A percentile compares a stretch with the other conserved stretches of the same genome.
phyloP scores from a whole-genome alignment of 352 stramenopile species.

The Globisporangium recalcitrans region DNA sequence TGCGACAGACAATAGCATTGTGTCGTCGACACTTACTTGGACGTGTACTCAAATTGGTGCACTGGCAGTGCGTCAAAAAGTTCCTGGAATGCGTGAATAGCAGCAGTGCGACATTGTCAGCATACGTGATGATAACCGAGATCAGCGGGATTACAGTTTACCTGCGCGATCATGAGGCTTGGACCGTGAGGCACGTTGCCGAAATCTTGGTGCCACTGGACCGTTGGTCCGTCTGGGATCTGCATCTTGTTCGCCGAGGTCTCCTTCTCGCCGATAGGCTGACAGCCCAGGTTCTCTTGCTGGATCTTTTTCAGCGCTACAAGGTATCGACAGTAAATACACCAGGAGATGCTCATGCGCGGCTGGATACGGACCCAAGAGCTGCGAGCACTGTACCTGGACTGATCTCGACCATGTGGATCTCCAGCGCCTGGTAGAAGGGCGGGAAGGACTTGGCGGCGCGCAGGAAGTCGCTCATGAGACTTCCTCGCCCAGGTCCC shows the following conservation, averaged over 20 bases:
- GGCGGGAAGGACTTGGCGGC: constrained; percentile 82
- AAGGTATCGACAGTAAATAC: neutral
- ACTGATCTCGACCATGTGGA: constrained; percentile 92
- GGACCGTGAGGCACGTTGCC: constrained; percentile 66
- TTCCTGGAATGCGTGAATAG: constrained; percentile 40
- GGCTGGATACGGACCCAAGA: neutral
- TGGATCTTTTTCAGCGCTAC: constrained; percentile 85
- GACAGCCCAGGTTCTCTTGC: constrained; percentile 71
- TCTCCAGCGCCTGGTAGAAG: constrained; percentile 79
- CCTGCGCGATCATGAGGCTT: constrained; percentile 87
- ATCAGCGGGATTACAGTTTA: neutral
- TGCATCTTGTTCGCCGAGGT: constrained; percentile 40
- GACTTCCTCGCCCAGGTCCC: constrained; percentile 88
- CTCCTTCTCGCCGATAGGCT: constrained; percentile 28
- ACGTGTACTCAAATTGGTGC: constrained; percentile 94
- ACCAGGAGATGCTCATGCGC: neutral
- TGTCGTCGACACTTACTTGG: constrained; percentile 19
- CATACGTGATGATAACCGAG: neutral
- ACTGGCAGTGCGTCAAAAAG: constrained; percentile 93
- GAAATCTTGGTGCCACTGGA: constrained; percentile 88
- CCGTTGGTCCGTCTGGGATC: constrained; percentile 39
- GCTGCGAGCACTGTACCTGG: constrained; percentile 16
- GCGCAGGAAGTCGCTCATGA: constrained; percentile 93
- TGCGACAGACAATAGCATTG: neutral
- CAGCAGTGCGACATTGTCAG: neutral